Percentiles rank a stretch among this genome's conserved stretches.
Evolutionary conservation across 139 green algal genomes (phyloP).

Genomic region (Penium margaritaceum): DNA sequence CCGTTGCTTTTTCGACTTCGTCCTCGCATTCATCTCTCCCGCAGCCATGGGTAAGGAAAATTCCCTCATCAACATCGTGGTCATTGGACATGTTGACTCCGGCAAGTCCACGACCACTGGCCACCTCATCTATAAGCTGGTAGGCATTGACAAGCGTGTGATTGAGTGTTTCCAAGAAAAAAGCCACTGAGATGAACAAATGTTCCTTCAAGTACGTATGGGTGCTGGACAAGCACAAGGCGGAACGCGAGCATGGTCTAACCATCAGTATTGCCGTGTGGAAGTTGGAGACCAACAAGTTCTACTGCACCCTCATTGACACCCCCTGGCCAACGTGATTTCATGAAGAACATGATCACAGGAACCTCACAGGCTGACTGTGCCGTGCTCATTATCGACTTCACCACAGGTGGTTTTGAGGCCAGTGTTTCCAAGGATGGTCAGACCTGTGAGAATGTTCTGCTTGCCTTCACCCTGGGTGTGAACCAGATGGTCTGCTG

Average conservation of each 20-base stretch:
- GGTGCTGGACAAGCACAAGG: conserved; percentile 87
- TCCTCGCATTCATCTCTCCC: too few relatives aligned
- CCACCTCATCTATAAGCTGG: conserved; percentile 94
- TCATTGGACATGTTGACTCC: conserved; percentile 84
- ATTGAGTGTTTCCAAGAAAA: conserved; percentile 89
- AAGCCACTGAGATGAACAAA: conserved; percentile 76
- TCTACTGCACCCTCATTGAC: conserved; percentile 87
- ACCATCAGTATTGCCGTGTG: conserved; percentile 87
- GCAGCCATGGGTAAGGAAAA: conserved; percentile 56
- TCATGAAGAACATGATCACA: conserved; percentile 99
- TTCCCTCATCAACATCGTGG: conserved; percentile 58
- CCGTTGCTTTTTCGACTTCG: too few relatives aligned
- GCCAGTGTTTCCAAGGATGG: conserved; percentile 64
- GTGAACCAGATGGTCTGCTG: conserved; percentile 95
- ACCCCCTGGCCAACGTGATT: conserved; percentile 83
- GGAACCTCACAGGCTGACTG: conserved; percentile 55
- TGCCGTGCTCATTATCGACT: conserved; percentile 84
- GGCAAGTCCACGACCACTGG: conserved; percentile 95
- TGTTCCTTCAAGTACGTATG: conserved; percentile 86
- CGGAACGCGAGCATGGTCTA: conserved; percentile 63
- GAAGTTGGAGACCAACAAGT: conserved; percentile 99
- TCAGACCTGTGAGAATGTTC: conserved; percentile 97
- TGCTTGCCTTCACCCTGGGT: conserved; percentile 92
- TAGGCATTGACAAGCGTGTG: conserved; percentile 96
- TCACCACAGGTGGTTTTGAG: conserved; percentile 58